phyloP scores from a whole-genome alignment of 2,329 filamentous ascomycete genomes.

The Scedosporium dehoogii region DNA sequence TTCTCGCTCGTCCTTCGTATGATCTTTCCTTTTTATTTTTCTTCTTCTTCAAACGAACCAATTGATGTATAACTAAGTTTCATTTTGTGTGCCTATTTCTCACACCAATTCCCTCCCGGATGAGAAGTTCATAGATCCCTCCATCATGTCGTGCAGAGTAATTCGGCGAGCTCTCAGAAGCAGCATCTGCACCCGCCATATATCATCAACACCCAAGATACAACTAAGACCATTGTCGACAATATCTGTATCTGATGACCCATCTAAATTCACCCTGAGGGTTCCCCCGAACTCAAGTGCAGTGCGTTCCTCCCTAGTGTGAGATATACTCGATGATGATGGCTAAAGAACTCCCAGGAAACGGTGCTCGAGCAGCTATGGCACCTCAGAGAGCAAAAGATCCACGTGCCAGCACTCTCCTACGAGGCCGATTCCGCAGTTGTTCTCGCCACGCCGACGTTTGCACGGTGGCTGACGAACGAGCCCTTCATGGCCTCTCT shows the following conservation, averaged over 20 bases:
- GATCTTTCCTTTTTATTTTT: too few species aligned
- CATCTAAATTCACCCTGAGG: constrained; percentile 1
- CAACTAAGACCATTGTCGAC: neutral
- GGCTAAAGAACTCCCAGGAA: neutral
- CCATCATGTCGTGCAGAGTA: neutral
- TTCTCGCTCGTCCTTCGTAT: too few species aligned
- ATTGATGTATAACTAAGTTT: too few species aligned
- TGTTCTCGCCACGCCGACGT: constrained; percentile 37
- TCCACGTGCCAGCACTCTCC: neutral
- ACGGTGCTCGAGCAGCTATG: neutral
- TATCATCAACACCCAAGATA: neutral
- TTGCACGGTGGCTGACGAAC: constrained; percentile 38
- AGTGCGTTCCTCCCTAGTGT: neutral
- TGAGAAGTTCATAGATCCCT: neutral
- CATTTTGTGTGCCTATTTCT: too few species aligned
- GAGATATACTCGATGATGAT: neutral
- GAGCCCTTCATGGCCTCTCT: constrained; percentile 24
- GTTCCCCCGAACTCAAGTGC: neutral
- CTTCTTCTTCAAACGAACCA: too few species aligned
- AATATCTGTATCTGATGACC: neutral
- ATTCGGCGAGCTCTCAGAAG: neutral
- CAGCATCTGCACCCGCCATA: neutral
- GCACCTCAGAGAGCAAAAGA: neutral
- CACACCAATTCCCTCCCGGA: too few species aligned
- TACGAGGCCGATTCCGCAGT: constrained; percentile 25